Evolutionary conservation across 306 rosid species (phyloP), one percentile per base, ranked within the genome.

Genomic region (Quillaja saponaria): DNA sequence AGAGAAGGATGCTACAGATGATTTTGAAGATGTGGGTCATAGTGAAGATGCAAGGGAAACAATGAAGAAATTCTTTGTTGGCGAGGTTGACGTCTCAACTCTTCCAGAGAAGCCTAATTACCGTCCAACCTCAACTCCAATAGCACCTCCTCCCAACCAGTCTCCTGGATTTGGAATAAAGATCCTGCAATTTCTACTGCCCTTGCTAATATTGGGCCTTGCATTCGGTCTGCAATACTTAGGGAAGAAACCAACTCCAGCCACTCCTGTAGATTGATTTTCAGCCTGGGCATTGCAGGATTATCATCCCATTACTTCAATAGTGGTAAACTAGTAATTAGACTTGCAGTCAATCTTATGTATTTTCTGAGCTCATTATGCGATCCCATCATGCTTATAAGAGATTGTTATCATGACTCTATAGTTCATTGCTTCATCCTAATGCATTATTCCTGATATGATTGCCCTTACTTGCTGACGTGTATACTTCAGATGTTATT

Each of bases 1-100:
- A 88, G 98, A 77, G 54, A 92, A 71, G 72, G 98, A 92, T 74
- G 96, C 98, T 28, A 92, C 96, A 13, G 78, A 45, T 7, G 98
- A 88, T 63, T 92, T 92, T 67, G 96, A 88, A 76, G 89, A 79
- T 60, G 81, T 86, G 21, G 94, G 95, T 55, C 96, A 86, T 73
- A 92, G 96, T 38, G 85, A 82, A 9, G 3, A 71, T 1, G 96
- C 98, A 5, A 20, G 13, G 48, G 84, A 92, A 69, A 48, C 53
- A 68, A 77, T 92, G 92, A 53, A 78, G 52, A 69, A 78, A 39
- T 86, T 74, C 83, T 78, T 44, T 11, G 67, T 88, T 17, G 98
- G 96, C 3, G 61, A 84, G 21, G 11, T 92, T 55, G 95, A 92
- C 54, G 54, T 33, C 35, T 49, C 65, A 33, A 81, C 87, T 7